phyloP scores from a whole-genome alignment of 306 rosid genomes.

The Vigna radiata region DNA sequence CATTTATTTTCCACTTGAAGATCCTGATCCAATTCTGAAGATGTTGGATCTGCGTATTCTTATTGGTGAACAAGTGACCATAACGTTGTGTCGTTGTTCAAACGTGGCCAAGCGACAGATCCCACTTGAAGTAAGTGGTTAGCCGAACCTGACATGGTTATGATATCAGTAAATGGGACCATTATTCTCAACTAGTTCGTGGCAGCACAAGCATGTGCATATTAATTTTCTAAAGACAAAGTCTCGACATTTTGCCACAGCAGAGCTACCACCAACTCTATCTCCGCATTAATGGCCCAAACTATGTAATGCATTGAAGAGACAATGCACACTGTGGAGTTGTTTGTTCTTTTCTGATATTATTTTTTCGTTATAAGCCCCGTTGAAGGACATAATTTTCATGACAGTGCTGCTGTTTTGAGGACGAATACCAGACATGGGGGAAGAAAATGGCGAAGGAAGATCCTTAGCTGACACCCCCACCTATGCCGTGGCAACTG shows the following conservation, averaged over 20 bases:
- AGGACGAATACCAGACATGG: conserved; percentile 50
- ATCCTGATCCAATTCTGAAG: neutral
- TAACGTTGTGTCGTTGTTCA: conserved; percentile 1
- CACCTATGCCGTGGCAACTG: conserved; percentile 88
- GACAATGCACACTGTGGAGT: neutral
- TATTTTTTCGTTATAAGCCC: neutral
- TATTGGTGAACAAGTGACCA: conserved; percentile 18
- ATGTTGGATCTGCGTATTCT: conserved; percentile 14
- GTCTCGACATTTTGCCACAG: conserved; percentile 46
- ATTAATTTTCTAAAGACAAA: conserved; percentile 37
- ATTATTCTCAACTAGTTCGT: conserved; percentile 33
- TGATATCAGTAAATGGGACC: conserved; percentile 53
- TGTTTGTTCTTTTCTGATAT: conserved; percentile 10
- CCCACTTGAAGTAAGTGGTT: conserved; percentile 43
- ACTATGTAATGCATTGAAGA: conserved; percentile 35
- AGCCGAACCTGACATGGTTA: conserved; percentile 27
- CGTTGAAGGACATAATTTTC: conserved; percentile 32
- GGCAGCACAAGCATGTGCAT: conserved; percentile 56
- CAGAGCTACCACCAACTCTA: conserved; percentile 49
- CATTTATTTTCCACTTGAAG: neutral
- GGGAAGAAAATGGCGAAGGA: conserved; percentile 52
- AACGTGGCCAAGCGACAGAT: conserved; percentile 22
- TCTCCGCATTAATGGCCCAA: conserved; percentile 45
- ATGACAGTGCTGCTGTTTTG: conserved; percentile 36
- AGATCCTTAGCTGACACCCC: conserved; percentile 84